Percentiles rank a stretch among this genome's conserved stretches.
Conservation (phyloP, 495 filamentous ascomycete genomes). For the Apodospora peruviana region DNA sequence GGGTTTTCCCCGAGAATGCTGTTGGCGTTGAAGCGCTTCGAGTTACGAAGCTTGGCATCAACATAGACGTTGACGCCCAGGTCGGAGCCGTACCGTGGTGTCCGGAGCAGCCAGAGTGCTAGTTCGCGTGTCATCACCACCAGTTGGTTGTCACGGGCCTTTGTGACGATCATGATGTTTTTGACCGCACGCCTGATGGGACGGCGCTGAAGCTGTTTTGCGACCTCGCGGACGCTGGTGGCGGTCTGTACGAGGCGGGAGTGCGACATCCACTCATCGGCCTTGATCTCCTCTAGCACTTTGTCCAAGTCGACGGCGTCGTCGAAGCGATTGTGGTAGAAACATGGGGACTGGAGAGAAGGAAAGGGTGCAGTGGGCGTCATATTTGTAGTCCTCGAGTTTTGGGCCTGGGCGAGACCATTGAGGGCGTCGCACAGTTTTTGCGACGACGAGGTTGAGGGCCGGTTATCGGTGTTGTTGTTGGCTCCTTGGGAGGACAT, state of each 20-base stretch:
- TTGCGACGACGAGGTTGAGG: constrained; percentile 48
- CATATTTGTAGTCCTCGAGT: constrained; percentile 27
- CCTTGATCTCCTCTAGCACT: constrained; percentile 88
- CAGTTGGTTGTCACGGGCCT: constrained; percentile 85
- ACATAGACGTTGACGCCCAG: constrained; percentile 87
- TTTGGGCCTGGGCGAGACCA: constrained; percentile 45
- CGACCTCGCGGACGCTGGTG: constrained; percentile 88
- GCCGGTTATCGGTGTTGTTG: constrained; percentile 35
- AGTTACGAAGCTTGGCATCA: constrained; percentile 80
- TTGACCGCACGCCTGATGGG: constrained; percentile 82
- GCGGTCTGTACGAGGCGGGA: constrained; percentile 91
- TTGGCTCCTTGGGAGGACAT: constrained; percentile 27
- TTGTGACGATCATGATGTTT: constrained; percentile 95
- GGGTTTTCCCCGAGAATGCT: constrained; percentile 65
- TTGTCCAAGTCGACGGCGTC: constrained; percentile 92
- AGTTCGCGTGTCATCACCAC: constrained; percentile 82
- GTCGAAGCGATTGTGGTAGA: constrained; percentile 94
- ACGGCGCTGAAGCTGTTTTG: constrained; percentile 82
- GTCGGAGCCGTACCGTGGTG: constrained; percentile 74
- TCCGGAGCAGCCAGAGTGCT: constrained; percentile 77
- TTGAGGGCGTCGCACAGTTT: constrained; percentile 62
- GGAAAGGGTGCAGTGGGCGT: constrained; percentile 60
- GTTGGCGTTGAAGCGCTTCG: constrained; percentile 77
- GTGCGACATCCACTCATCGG: constrained; percentile 87
- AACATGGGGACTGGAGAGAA: constrained; percentile 82